Evolutionary conservation across 106 monocot genomes (phyloP), one percentile per base, ranked within the genome.

Genomic region (Gastrodia elata): DNA sequence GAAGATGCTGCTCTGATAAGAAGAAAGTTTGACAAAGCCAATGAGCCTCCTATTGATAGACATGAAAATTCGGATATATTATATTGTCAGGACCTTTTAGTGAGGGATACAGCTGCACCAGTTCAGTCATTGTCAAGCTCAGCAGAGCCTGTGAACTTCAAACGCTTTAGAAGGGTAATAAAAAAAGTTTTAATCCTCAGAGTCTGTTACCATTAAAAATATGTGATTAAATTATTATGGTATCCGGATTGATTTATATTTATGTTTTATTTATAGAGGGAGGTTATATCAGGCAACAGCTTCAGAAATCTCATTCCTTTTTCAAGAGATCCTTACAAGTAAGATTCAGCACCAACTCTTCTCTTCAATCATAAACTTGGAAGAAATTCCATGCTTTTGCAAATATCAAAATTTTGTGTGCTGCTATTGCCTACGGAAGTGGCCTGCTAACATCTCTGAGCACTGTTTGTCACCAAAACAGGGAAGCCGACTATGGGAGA

Each of bases 151-250:
- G 58, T 77, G 44, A 84, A 93, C 75, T 98, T 93, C 85, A 93
- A 98, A 73, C 43, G 83, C 78, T 98, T 98, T 74, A 89, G 82
- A 82, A 93, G 93, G 98, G 98, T 89, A 83, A n/a, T n/a, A n/a
- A n/a, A n/a, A 34, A 26, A 30, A 20, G 8, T 52, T 36, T 20
- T 37, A n/a, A 16, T 67, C 37, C 1, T 67, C 20, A 37, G 7
- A 18, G 30, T 11, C 26, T 28, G n/a, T n/a, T 59, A 6, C 26
- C 6, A 7, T 59, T 4, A 59, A 28, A 32, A 64, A 65, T 35
- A 6, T 65, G 14, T 35, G 3, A 65, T 49, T 46, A 24, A 20
- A n/a, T 65, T 76, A 7, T 75, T 30, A 14, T 65, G 4, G 39
- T 52, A 33, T 22, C 5, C 28, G 77, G 52, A 69, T 74, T 28